Conservation (phyloP, 1,139 yeast genomes). For the Trichomonascaceae sp. region DNA sequence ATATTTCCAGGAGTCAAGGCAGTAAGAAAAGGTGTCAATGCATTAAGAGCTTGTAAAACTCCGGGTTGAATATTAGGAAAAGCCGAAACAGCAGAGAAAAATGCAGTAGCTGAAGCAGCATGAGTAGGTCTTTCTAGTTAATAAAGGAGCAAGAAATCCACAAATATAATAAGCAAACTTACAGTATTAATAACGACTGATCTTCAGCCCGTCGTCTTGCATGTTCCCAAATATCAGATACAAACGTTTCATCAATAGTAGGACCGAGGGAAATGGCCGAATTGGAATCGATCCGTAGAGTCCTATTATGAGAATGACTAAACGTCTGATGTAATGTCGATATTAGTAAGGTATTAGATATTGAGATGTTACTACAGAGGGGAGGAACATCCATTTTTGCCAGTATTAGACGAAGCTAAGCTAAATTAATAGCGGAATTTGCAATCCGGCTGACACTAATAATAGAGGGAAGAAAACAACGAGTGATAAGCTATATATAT, state of each 20-base stretch:
- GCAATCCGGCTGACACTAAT: neutral
- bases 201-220: conserved; percentile 37
- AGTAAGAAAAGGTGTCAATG: conserved; percentile 36
- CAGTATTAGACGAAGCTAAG: neutral
- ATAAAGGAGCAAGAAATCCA: neutral
- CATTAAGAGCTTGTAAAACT: conserved; percentile 33
- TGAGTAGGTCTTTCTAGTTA: conserved; percentile 24
- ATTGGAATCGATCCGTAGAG: conserved; percentile 32
- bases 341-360: conserved; percentile 33
- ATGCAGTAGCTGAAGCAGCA: conserved; percentile 29
- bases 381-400: conserved; percentile 28
- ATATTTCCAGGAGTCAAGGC: conserved; percentile 34
- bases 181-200: conserved; percentile 34
- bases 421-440: neutral
- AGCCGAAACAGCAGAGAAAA: conserved; percentile 28
- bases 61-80: conserved; percentile 34
- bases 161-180: conserved; percentile 13
- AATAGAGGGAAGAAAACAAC: neutral
- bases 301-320: conserved; percentile 25
- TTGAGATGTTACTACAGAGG: conserved; percentile 22
- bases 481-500: neutral
- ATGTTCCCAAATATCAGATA: conserved; percentile 36
- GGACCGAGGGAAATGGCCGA: conserved; percentile 30
- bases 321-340: conserved; percentile 34
- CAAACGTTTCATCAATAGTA: conserved; percentile 30